A percentile compares a stretch with the other conserved stretches of the same genome.
Conservation (phyloP, 2,329 filamentous ascomycete genomes). For the Claviceps sp. region DNA sequence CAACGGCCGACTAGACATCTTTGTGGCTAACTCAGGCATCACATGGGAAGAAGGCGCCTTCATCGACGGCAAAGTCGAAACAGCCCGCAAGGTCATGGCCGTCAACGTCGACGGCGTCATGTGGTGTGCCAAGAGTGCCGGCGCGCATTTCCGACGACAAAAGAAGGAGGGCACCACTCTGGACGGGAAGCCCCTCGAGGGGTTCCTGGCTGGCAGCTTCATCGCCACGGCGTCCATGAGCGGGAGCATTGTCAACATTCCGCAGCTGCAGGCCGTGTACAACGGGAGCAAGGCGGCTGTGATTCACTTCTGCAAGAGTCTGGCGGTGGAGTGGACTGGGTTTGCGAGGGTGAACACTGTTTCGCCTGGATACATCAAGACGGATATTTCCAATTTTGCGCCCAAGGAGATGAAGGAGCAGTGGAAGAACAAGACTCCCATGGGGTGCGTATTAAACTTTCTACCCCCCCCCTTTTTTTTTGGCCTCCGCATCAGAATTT, state of each 20-base stretch:
- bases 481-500: background rate
- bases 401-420: constrained; percentile 53
- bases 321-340: constrained; percentile 65
- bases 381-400: constrained; percentile 56
- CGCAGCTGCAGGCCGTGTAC: constrained; percentile 61
- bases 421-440: constrained; percentile 68
- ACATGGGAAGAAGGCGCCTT: constrained; percentile 58
- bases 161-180: constrained; percentile 51
- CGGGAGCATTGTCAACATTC: constrained; percentile 65
- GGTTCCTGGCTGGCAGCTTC: constrained; percentile 54
- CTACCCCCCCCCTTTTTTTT: constrained; percentile 3
- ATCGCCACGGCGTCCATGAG: constrained; percentile 70
- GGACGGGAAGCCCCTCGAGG: constrained; percentile 46
- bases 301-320: constrained; percentile 48
- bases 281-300: constrained; percentile 59
- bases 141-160: constrained; percentile 55
- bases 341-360: constrained; percentile 62
- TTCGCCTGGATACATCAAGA: constrained; percentile 64
- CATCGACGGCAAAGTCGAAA: constrained; percentile 49
- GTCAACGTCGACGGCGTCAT: constrained; percentile 67
- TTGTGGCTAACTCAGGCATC: constrained; percentile 68
- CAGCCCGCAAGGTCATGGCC: constrained; percentile 53
- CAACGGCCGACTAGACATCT: constrained; percentile 62
- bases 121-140: constrained; percentile 62
- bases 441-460: constrained; percentile 38